A percentile compares a stretch with the other conserved stretches of the same genome.
These are phyloP conservation scores for Tetrapisispora phaffii DNA, from an alignment of 805 yeast genomes.

Conservation along the genomic window DNA sequence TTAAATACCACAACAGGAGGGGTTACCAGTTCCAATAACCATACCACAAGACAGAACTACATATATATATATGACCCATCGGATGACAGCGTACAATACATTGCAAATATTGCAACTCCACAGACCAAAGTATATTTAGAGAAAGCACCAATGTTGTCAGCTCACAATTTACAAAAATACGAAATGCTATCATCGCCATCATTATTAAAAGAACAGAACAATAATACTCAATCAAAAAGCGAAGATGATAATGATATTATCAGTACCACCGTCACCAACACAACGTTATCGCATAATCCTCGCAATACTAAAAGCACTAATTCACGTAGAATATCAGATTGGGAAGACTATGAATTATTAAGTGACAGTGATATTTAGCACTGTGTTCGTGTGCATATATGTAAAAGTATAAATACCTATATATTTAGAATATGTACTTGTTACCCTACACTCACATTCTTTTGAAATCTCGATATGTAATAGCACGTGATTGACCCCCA, in stretches of 20 bases:
- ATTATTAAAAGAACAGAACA: background rate
- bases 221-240: background rate
- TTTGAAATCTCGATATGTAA: no score
- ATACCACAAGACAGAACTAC: background rate
- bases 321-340: slow-evolving; percentile 5
- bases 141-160: background rate
- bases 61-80: background rate
- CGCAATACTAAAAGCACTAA: background rate
- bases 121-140: background rate
- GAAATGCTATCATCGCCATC: background rate
- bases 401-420: background rate
- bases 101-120: background rate
- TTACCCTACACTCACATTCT: no score
- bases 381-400: no score
- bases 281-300: background rate
- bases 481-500: no score
- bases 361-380: slow-evolving; percentile 18
- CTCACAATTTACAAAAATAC: background rate
- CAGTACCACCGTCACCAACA: slow-evolving; percentile 13
- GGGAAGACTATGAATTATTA: slow-evolving; percentile 22
- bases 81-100: background rate
- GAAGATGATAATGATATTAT: slow-evolving; percentile 8
- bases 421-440: background rate
- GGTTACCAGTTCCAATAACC: background rate
- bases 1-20: no score